Evolutionary conservation across 306 rosid genomes (phyloP).

Genomic region (Lablab purpureus): DNA sequence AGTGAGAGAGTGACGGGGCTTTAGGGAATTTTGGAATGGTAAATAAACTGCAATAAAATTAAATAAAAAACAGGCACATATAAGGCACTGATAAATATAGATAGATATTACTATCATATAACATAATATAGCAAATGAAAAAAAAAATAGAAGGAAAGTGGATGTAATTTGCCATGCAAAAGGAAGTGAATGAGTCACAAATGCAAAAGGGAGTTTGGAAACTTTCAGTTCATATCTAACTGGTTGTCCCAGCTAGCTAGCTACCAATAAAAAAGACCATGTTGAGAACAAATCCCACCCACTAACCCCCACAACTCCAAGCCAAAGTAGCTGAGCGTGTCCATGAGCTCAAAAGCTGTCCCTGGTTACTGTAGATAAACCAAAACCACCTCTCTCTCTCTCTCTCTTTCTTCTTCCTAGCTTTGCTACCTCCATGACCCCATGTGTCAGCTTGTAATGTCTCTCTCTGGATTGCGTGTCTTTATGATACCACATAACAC

Average conservation of each 20-base stretch:
- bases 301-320: slow-evolving; percentile 49
- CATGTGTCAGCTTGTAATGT: slow-evolving; percentile 74
- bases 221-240: slow-evolving; percentile 72
- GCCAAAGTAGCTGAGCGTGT: slow-evolving; percentile 87
- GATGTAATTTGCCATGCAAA: slow-evolving; percentile 57
- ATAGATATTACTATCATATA: not conserved
- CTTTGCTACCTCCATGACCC: slow-evolving; percentile 53
- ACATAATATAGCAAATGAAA: not conserved
- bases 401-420: slow-evolving; percentile 24
- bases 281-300: slow-evolving; percentile 11
- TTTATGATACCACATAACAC: slow-evolving; percentile 38
- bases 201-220: slow-evolving; percentile 52
- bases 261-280: slow-evolving; percentile 45
- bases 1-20: not conserved
- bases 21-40: not conserved
- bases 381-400: slow-evolving; percentile 44
- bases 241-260: slow-evolving; percentile 58
- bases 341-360: slow-evolving; percentile 78
- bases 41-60: not conserved
- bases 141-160: not conserved
- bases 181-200: slow-evolving; percentile 42
- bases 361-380: slow-evolving; percentile 53
- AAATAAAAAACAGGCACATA: not conserved
- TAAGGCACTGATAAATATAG: not conserved
- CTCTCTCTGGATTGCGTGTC: slow-evolving; percentile 59